Conservation (phyloP, 1,139 yeast genomes). For the Candida pseudoviswanathii region DNA sequence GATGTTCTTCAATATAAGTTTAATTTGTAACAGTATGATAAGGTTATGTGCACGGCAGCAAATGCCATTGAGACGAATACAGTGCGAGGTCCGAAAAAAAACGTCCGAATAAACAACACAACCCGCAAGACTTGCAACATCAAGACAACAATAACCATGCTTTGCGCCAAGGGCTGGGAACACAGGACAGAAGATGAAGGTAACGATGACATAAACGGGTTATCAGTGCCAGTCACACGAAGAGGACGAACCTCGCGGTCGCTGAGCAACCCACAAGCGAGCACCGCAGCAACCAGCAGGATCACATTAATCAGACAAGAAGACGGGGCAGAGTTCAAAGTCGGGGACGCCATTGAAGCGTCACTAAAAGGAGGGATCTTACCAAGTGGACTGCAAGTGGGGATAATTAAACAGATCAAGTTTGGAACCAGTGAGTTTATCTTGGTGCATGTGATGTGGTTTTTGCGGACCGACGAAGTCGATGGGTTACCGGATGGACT, state of each 20-base stretch:
- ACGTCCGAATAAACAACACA: not conserved
- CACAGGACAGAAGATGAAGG: conserved; percentile 20
- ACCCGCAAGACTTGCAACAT: not conserved
- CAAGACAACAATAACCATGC: conserved; percentile 5
- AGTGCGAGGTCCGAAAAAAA: not conserved
- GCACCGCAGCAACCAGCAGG: conserved; percentile 15
- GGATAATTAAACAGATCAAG: conserved; percentile 41
- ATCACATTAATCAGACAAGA: conserved; percentile 27
- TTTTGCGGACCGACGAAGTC: conserved; percentile 28
- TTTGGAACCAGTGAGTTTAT: conserved; percentile 42
- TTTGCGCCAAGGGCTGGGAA: conserved; percentile 38
- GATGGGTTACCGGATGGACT: conserved; percentile 14
- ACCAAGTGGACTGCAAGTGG: conserved; percentile 16
- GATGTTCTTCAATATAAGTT: not conserved
- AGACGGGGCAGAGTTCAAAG: conserved; percentile 40
- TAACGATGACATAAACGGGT: not conserved
- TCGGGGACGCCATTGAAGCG: conserved; percentile 44
- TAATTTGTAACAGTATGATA: conserved; percentile 1
- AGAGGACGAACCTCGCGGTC: conserved; percentile 17
- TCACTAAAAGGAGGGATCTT: conserved; percentile 7
- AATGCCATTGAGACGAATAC: not conserved
- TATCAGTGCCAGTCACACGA: conserved; percentile 10
- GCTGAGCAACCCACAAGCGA: conserved; percentile 20
- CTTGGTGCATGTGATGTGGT: conserved; percentile 42
- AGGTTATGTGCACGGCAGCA: not conserved